Conservation (phyloP, 352 stramenopile genomes). For the Globisporangium viniferum region DNA sequence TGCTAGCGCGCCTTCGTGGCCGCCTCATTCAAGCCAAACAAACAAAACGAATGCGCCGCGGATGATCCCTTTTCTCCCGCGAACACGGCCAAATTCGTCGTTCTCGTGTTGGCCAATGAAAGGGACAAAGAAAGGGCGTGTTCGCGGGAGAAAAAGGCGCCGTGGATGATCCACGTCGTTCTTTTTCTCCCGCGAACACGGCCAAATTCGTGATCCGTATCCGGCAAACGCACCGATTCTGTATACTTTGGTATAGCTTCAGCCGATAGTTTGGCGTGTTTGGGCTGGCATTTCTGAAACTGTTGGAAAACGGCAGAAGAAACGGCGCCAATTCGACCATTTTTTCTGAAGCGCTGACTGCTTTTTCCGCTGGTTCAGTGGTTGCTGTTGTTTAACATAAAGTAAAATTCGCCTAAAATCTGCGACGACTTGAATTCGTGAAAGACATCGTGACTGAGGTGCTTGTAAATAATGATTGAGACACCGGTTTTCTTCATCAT, state of each 20-base stretch:
- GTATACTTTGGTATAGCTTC: background rate
- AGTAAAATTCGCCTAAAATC: background rate
- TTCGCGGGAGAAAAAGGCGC: too few relatives aligned
- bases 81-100: too few relatives aligned
- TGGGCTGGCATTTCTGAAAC: background rate
- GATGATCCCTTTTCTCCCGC: too few relatives aligned
- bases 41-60: too few relatives aligned
- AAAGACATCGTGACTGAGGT: background rate
- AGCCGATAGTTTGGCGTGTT: background rate
- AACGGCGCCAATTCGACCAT: background rate
- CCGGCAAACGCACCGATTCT: background rate
- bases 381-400: background rate
- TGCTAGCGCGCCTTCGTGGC: too few relatives aligned
- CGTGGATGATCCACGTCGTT: background rate
- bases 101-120: too few relatives aligned
- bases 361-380: background rate
- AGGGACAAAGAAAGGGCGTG: background rate
- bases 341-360: background rate
- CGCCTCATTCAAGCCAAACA: too few relatives aligned
- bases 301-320: background rate
- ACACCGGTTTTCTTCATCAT: background rate
- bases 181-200: constrained; percentile 1
- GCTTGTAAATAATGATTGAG: constrained; percentile 4
- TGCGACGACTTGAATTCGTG: background rate
- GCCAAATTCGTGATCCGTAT: background rate